Conservation (phyloP, 2,329 filamentous ascomycete species). For the Sporothrix variecibatus region DNA sequence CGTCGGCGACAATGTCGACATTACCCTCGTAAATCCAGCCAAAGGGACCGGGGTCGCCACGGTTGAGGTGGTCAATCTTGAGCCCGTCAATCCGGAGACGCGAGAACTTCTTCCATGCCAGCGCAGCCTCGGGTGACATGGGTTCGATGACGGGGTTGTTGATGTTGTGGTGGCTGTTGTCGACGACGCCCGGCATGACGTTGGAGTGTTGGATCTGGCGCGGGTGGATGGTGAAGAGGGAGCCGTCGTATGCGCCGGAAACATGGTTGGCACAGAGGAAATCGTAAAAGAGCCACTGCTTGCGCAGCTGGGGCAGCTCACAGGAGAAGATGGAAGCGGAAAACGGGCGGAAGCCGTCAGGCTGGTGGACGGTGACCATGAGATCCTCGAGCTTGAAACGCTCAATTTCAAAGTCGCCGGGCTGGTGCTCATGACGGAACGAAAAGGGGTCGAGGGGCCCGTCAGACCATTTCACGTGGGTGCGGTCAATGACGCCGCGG, state of each 20-base stretch:
- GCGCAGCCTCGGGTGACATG: constrained; percentile 26
- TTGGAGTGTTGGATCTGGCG: constrained; percentile 76
- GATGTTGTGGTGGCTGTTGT: constrained; percentile 64
- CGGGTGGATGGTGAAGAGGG: constrained; percentile 94
- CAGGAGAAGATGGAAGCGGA: constrained; percentile 94
- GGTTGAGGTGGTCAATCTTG: constrained; percentile 93
- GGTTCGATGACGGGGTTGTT: constrained; percentile 29
- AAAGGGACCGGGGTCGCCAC: constrained; percentile 89
- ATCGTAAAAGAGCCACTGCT: constrained; percentile 98
- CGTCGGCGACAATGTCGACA: constrained; percentile 92
- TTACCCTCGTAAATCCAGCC: constrained; percentile 98
- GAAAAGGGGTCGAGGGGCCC: constrained; percentile 77
- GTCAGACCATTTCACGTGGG: constrained; percentile 71
- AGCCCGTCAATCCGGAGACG: constrained; percentile 89
- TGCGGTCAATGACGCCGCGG: constrained; percentile 87
- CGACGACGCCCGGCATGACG: constrained; percentile 51
- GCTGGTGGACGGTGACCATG: constrained; percentile 88
- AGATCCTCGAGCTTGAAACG: constrained; percentile 95
- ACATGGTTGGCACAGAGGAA: constrained; percentile 94
- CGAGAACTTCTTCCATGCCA: constrained; percentile 92
- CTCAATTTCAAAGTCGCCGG: constrained; percentile 96
- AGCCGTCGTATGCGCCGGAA: constrained; percentile 93
- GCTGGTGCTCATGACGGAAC: constrained; percentile 82
- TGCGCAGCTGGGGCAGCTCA: constrained; percentile 86
- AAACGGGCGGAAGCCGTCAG: constrained; percentile 88